Evolutionary conservation across 495 filamentous ascomycete species (phyloP), one percentile per base, ranked within the genome.

Genomic region (Podospora pseudopauciseta): DNA sequence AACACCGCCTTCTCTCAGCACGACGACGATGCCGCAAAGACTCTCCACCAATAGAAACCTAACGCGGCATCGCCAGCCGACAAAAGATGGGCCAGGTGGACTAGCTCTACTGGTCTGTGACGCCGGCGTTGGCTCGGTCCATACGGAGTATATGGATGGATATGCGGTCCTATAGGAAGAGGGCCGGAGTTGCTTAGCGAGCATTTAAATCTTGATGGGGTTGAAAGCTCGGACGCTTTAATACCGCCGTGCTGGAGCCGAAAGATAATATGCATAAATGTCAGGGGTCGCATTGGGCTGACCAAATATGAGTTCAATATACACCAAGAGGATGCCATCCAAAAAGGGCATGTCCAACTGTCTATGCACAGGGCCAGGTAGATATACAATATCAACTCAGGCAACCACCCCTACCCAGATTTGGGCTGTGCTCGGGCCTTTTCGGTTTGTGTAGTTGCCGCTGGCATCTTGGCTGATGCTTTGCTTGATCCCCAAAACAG

Each of bases 241-340:
- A 58, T 26, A 58, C 55, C 55, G 55, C 4, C 19, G 55, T 13
- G 55, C 55, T 58, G 55, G 55, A 58, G 55, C 55, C 55, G 55
- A 58, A 13, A 20, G n/a, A 58, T 19, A 58, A 26, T 18, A 57
- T 26, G 55, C n/a, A 58, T 58, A 11, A 20, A 20, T 49, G 39
- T 13, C 13, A 11, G 39, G 39, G 39, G 23, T 1, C 23, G 23
- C 23, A 23, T 49, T 16, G 1, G 39, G 34, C 34, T 39, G 34
- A 49, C 39, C 39, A 49, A 13, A 49, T 11, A 18, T 49, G 9
- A 49, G 39, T 49, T 49, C 15, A 32, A 32, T 32, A 32, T 32
- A 49, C 39, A 49, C 7, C 39, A 49, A 18, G 39, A 11, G 39
- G 39, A 49, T 49, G 39, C 7, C 39, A 49, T 9, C 9, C 39